Evolutionary conservation across 2,329 filamentous ascomycete genomes (phyloP).

Genomic region (Nannizziopsis barbatae): DNA sequence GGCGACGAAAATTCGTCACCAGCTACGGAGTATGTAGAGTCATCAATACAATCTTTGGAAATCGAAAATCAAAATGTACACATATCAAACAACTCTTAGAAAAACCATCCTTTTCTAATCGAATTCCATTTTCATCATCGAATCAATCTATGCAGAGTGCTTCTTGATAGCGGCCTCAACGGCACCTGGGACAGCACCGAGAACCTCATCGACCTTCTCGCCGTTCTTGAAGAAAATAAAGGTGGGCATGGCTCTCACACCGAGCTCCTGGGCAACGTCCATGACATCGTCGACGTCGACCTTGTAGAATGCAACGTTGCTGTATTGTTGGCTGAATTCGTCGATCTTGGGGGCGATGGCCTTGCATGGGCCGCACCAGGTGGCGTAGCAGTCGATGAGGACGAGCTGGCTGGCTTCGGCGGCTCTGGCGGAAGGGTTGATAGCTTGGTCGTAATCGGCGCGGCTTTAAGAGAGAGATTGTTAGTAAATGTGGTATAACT

Average conservation of each 20-base stretch:
- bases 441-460: constrained; percentile 37
- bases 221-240: constrained; percentile 34
- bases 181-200: constrained; percentile 59
- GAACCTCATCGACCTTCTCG: constrained; percentile 20
- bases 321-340: constrained; percentile 41
- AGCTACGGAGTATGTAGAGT: too few relatives aligned
- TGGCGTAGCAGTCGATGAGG: constrained; percentile 44
- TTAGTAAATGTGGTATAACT: constrained; percentile 2
- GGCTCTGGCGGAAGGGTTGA: constrained; percentile 39
- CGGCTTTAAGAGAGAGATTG: constrained; percentile 12
- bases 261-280: constrained; percentile 40
- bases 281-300: constrained; percentile 45
- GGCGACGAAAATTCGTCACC: too few relatives aligned
- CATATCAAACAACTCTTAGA: too few relatives aligned
- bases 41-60: too few relatives aligned
- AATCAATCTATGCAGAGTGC: constrained; percentile 3
- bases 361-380: constrained; percentile 49
- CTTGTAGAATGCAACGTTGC: constrained; percentile 43
- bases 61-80: too few relatives aligned
- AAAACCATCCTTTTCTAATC: too few relatives aligned
- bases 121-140: background rate
- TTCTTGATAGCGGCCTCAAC: constrained; percentile 37
- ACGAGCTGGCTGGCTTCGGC: constrained; percentile 44
- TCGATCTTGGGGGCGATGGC: constrained; percentile 43
- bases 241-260: constrained; percentile 40